phyloP scores from a whole-genome alignment of 805 yeast genomes.

The Wickerhamiella vanderwaltii region DNA sequence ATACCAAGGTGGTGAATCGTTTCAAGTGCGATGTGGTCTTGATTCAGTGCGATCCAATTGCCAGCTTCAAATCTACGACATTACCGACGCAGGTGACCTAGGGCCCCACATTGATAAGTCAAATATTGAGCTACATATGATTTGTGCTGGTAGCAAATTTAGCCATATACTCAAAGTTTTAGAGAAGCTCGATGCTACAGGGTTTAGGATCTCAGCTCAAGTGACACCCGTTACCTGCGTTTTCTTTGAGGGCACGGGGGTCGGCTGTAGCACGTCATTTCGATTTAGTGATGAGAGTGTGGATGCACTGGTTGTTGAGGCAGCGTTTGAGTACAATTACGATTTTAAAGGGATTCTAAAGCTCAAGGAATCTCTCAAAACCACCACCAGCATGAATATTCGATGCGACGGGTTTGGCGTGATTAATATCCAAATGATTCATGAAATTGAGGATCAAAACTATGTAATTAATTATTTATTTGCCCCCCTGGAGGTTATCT shows the following conservation, averaged over 20 bases:
- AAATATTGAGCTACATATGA: neutral
- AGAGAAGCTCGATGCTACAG: neutral
- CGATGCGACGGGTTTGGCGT: constrained; percentile 8
- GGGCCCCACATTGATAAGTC: constrained; percentile 5
- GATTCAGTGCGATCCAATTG: constrained; percentile 3
- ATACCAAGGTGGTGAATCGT: neutral
- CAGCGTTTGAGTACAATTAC: neutral
- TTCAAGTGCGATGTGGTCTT: constrained; percentile 2
- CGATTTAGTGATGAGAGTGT: neutral
- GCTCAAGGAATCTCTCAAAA: constrained; percentile 1
- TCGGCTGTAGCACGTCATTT: neutral
- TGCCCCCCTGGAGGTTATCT: constrained; percentile 1
- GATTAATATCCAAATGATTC: constrained; percentile 10
- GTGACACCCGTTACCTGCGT: neutral
- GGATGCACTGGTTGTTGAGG: constrained; percentile 6
- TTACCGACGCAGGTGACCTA: neutral
- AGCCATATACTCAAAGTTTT: constrained; percentile 2
- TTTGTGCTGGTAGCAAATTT: constrained; percentile 1
- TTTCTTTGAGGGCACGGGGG: neutral
- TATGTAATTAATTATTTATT: constrained; percentile 3
- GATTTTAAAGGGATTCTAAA: constrained; percentile 3
- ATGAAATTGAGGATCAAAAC: constrained; percentile 3
- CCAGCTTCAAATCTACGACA: constrained; percentile 5
- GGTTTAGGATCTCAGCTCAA: neutral
- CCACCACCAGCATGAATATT: neutral